phyloP scores from a whole-genome alignment of 2,329 filamentous ascomycete genomes.

The Calonectria henricotiae region DNA sequence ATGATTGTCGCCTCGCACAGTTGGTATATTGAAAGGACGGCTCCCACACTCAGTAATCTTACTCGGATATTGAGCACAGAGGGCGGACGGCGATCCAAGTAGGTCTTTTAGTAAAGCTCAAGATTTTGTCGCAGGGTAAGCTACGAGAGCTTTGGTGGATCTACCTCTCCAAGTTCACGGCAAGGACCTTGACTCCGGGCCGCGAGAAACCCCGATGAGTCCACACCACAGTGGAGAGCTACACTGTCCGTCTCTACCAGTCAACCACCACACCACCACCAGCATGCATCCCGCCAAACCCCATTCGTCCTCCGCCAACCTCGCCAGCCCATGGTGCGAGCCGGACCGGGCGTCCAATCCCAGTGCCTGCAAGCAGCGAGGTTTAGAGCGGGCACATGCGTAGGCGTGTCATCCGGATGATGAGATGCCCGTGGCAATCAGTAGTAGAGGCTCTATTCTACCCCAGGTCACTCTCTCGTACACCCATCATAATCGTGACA shows the following conservation, averaged over 20 bases:
- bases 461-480: slow-evolving; percentile 3
- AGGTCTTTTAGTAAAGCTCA: slow-evolving; percentile 16
- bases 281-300: slow-evolving; percentile 21
- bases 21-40: not conserved
- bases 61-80: not conserved
- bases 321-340: slow-evolving; percentile 28
- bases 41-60: not conserved
- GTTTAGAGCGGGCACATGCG: slow-evolving; percentile 35
- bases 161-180: slow-evolving; percentile 2
- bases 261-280: slow-evolving; percentile 37
- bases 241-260: slow-evolving; percentile 6
- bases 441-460: slow-evolving; percentile 28
- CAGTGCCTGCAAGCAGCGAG: slow-evolving; percentile 26
- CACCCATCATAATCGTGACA: slow-evolving; percentile 25
- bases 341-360: slow-evolving; percentile 30
- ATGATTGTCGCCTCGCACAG: slow-evolving; percentile 3
- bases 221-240: slow-evolving; percentile 24
- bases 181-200: slow-evolving; percentile 37
- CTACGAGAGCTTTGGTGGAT: slow-evolving; percentile 36
- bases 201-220: slow-evolving; percentile 49
- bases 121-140: slow-evolving; percentile 37
- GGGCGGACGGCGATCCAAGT: not conserved
- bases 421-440: slow-evolving; percentile 22
- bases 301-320: slow-evolving; percentile 32
- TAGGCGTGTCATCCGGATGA: slow-evolving; percentile 34